Evolutionary conservation across 805 yeast genomes (phyloP), one percentile per base, ranked within the genome.

Genomic region (Hanseniaspora occidentalis): DNA sequence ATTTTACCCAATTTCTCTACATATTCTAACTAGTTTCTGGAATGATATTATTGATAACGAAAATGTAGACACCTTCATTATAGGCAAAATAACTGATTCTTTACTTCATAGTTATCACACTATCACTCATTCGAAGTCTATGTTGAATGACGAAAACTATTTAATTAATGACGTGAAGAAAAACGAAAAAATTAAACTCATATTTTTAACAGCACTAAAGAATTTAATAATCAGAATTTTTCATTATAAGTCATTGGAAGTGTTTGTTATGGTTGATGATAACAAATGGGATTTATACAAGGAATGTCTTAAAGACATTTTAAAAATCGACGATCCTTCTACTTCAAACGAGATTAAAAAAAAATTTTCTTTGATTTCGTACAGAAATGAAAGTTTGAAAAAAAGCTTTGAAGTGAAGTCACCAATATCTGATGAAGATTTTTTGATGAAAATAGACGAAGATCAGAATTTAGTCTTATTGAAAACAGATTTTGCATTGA

Each of bases 21-120:
- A 82, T 3, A 61, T 83, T 3, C 54, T 81, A 5, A 70, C 75
- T 44, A 63, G 78, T 19, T 81, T 83, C 50, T 86, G 95, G 95
- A 64, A 64, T 40, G 81, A 79, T 38, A 59, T 84, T 2, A 57
- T 77, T 3, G 62, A 66, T 31, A 84, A 79, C 35, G 34, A 22
- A 9, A 35, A 31, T 3, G 14, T 29, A 20, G 49, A 52, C 3
- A 34, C 47, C 11, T 71, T 70, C 47, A 54, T 79, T 17, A 68
- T 83, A 20, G 80, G 81, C 46, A 81, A 75, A 44, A 56, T 82
- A 10, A 72, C 81, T 21, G 86, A 79, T 47, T 64, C 67, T 4
- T 60, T 84, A 43, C 58, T 84, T 2, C 52, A 69, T 35, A 69
- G 67, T 45, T 70, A 69, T 47, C 62, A 63, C 34, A 56, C 62